Conservation (phyloP, 1,284 basidiomycete species). For the Inonotus hispidus region DNA sequence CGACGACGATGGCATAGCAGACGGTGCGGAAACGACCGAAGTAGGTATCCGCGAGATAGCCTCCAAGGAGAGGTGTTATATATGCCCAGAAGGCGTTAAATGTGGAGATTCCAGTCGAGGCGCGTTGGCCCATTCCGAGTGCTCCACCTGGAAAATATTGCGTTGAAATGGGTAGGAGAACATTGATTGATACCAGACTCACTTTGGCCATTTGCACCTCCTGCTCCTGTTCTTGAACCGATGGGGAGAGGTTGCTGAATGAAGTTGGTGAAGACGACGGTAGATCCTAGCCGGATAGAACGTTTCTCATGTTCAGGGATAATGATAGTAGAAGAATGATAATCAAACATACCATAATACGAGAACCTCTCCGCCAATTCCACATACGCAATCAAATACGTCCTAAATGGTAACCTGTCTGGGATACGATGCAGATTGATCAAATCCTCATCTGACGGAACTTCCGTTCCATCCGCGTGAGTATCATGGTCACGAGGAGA, state of each 20-base stretch:
- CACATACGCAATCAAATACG: constrained; percentile 63
- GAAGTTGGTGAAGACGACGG: constrained; percentile 63
- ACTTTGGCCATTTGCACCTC: constrained; percentile 40
- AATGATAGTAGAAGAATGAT: not conserved
- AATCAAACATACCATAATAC: constrained; percentile 45
- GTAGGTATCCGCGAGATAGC: constrained; percentile 67
- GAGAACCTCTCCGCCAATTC: constrained; percentile 78
- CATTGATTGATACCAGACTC: not conserved
- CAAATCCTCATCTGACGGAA: constrained; percentile 68
- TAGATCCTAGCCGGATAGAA: not conserved
- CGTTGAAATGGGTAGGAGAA: not conserved
- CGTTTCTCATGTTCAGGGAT: not conserved
- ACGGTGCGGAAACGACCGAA: constrained; percentile 76
- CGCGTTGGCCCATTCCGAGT: constrained; percentile 57
- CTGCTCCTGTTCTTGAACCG: constrained; percentile 65
- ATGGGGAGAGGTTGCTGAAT: constrained; percentile 64
- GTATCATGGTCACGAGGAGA: not conserved
- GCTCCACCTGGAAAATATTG: constrained; percentile 41
- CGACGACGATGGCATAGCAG: constrained; percentile 48
- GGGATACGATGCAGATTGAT: constrained; percentile 55
- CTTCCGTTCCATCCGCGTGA: constrained; percentile 32
- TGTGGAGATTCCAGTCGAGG: constrained; percentile 64
- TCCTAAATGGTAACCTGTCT: constrained; percentile 59
- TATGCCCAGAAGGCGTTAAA: constrained; percentile 64
- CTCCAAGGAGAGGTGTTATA: constrained; percentile 58